Conservation (phyloP, 768 basidiomycete genomes). For the Pisolithus marmoratus region DNA sequence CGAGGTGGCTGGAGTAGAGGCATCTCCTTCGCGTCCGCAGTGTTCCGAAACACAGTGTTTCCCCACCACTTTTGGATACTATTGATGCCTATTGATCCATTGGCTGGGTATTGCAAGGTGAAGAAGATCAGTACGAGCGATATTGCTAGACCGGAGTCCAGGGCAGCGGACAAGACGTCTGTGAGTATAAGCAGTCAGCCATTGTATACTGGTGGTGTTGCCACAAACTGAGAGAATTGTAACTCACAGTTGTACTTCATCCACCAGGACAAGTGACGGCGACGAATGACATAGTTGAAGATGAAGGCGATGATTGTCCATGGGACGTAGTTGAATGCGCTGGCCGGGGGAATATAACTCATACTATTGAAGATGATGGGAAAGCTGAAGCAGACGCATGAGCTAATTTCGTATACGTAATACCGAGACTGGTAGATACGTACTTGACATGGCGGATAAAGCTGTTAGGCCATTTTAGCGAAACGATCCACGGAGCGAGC, state of each 20-base stretch:
- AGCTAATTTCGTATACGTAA: not conserved
- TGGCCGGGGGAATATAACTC: slow-evolving; percentile 61
- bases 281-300: slow-evolving; percentile 57
- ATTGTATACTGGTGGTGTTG: not conserved
- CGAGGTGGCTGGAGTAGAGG: slow-evolving; percentile 7
- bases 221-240: not conserved
- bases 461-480: slow-evolving; percentile 57
- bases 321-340: slow-evolving; percentile 58
- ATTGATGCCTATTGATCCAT: slow-evolving; percentile 52
- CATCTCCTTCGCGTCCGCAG: slow-evolving; percentile 21
- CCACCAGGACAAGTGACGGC: slow-evolving; percentile 64
- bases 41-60: slow-evolving; percentile 38
- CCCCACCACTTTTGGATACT: slow-evolving; percentile 69
- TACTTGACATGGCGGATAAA: slow-evolving; percentile 62
- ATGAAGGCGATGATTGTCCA: slow-evolving; percentile 63
- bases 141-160: slow-evolving; percentile 64
- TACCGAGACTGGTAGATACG: slow-evolving; percentile 13
- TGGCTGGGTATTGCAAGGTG: slow-evolving; percentile 52
- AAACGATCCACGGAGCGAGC: slow-evolving; percentile 45
- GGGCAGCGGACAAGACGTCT: slow-evolving; percentile 63
- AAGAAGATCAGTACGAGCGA: slow-evolving; percentile 54
- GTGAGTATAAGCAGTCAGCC: slow-evolving; percentile 9
- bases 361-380: slow-evolving; percentile 53
- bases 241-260: slow-evolving; percentile 42
- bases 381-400: slow-evolving; percentile 24